Base-by-base conservation (phyloP, 2,329 filamentous ascomycete genomes). In the Tolypocladium nubicola region DNA sequence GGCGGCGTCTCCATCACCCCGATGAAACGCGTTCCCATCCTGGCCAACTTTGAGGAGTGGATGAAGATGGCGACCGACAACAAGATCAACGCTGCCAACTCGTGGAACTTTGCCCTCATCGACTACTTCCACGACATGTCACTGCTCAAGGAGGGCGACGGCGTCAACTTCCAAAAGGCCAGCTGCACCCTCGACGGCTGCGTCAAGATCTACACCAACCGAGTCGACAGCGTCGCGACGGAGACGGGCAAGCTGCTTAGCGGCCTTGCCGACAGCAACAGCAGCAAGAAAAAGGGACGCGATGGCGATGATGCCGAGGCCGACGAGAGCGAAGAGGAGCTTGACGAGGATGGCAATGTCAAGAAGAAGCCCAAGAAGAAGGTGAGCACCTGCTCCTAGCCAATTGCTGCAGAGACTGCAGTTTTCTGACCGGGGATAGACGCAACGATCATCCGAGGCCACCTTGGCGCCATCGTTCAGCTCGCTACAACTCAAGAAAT, bases 1-100 rank as follows among this genome's bases (percentile, higher is more conserved):
- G 84, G 83, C 58, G 88, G 89, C 38, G 84, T 79, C 61, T 89
- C 88, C 41, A 88, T 96, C 56, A 97, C 94, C 59, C 94, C 93
- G 56, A 93, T 96, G 87, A 96, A 96, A 80, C 88, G 92, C 60
- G 90, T 96, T 35, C 94, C 94, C 1, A 88, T 99, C 65, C 79
- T 99, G 56, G 94, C 94, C 67, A 99, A 99, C 74, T 99, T 97
- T 66, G 94, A 99, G 72, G 94, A 99, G 71, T 97, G 93, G 94
- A 97, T 99, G 91, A 99, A 97, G 80, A 96, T 99, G 91, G 94
- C 94, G 2, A 97, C 94, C 19, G 94, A 99, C 76, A 99, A 99
- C 76, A 94, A 94, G 74, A 99, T 99, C 79, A 99, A 97, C 70
- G 93, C 94, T 53, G 85, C 88, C 59, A 99, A 99, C 73, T 97